Base-by-base conservation (phyloP, 768 basidiomycete species). In the Leccinum arenicola region DNA sequence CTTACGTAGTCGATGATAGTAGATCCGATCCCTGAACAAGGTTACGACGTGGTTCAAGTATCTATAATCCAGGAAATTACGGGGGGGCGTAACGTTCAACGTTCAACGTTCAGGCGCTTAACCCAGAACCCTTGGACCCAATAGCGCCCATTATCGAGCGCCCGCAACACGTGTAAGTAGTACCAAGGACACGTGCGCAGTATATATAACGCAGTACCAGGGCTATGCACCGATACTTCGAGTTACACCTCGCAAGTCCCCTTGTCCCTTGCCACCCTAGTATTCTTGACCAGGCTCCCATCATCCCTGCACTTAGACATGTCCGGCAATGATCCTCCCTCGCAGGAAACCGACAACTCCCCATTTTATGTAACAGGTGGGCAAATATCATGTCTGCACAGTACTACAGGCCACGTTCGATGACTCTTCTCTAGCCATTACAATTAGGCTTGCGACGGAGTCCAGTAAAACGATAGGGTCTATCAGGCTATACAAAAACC, bases 391-490 rank as follows among this genome's bases (percentile, higher is more conserved):
- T 25, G 6, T 25, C 6, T 45, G 19, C 17, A 40, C 15, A 1
- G 14, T 31, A 10, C 31, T 31, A 29, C 31, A 29, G 1, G 10
- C 35, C 12, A 4, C n/a, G 6, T 36, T 35, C 17, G 12, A 19
- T 36, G 58, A 2, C 15, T 7, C 38, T 40, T 9, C 7, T 40
- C 17, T 40, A 40, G 38, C 7, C 17, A 17, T 40, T 6, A 35
- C 23, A n/a, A 17, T 65, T 0, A 48, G 54, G 7, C 60, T 65
- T 23, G 64, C 52, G 8, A 56, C 9, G 25, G 45, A 33, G 43
- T 66, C 64, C 25, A 1, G 1, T 0, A 58, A 65, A 25, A 56
- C 17, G 6, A 35, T 65, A 10, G n/a, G 21, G 43, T 66, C 56
- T 17, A 53, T 65, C 23, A 14, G 11, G 4, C 27, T 58, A 19